Evolutionary conservation across 257 asterid genomes (phyloP), one percentile per base, ranked within the genome.

Genomic region (Knoxia roxburghii): DNA sequence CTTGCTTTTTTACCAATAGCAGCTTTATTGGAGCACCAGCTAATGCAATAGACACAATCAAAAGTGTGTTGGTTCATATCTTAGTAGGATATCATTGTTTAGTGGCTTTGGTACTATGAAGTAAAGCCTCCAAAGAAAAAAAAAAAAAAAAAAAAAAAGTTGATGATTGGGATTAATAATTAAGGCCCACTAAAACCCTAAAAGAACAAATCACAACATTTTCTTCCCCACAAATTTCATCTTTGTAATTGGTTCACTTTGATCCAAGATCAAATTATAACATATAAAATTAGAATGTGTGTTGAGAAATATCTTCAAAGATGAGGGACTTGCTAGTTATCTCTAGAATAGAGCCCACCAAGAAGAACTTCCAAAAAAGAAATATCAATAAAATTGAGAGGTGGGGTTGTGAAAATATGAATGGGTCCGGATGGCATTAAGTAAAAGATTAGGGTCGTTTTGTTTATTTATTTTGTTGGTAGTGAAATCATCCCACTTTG

Each of bases 401-500:
- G n/a, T n/a, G n/a, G n/a, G n/a, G n/a, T n/a, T n/a, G n/a, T n/a
- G n/a, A n/a, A n/a, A n/a, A n/a, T n/a, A n/a, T n/a, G n/a, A 27
- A 1, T 39, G 64, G 51, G 52, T 14, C 75, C 72, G 33, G 9
- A 13, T 20, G 2, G 8, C 10, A 54, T 58, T 46, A 72, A 72
- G 14, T 26, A 61, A 7, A 10, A 54, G 51, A 71, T 56, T 53
- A 13, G n/a, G 33, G 26, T 32, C 46, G 6, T 17, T 54, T 24
- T 48, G 45, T 48, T 35, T 49, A 37, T 37, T 37, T 4, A 4
- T 61, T 72, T 10, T 35, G 26, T 23, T 14, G 61, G n/a, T 3
- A 14, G 48, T 35, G 61, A 65, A 35, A 37, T 65, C 54, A 54
- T 23, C 62, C 49, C 63, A 65, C 69, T 72, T 37, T 23, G 13